These are phyloP conservation scores for Kuraishia capsulata DNA, from an alignment of 805 yeast species.

Conservation along the genomic window DNA sequence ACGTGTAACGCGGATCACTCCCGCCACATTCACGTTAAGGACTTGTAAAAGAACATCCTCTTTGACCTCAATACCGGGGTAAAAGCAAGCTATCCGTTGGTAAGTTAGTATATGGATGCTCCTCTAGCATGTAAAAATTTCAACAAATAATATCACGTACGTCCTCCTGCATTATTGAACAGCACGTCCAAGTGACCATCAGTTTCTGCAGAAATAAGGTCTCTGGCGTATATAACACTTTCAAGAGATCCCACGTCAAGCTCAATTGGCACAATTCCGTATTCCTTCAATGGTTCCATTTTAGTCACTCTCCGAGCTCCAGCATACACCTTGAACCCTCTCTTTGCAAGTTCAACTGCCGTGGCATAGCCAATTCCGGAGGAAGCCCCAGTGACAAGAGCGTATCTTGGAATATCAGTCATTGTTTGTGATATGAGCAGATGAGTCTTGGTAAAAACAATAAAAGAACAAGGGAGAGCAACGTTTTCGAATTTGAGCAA, in stretches of 20 bases:
- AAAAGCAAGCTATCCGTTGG: background rate
- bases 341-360: slow-evolving; percentile 31
- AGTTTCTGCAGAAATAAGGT: slow-evolving; percentile 29
- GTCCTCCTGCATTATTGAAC: slow-evolving; percentile 60
- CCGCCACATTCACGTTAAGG: slow-evolving; percentile 28
- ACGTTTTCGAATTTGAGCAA: too few species aligned
- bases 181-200: slow-evolving; percentile 48
- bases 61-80: background rate
- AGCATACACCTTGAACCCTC: slow-evolving; percentile 53
- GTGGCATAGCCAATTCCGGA: slow-evolving; percentile 48
- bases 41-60: background rate
- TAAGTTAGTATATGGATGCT: too few species aligned
- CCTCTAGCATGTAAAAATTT: too few species aligned
- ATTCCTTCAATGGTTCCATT: slow-evolving; percentile 42
- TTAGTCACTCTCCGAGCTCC: slow-evolving; percentile 61
- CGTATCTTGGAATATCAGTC: slow-evolving; percentile 12
- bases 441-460: too few species aligned
- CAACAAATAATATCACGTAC: too few species aligned
- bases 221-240: slow-evolving; percentile 34
- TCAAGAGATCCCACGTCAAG: slow-evolving; percentile 51
- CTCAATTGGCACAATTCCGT: slow-evolving; percentile 34
- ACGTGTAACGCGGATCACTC: slow-evolving; percentile 26
- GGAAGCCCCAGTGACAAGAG: slow-evolving; percentile 52
- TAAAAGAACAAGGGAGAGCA: too few species aligned
- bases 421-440: too few species aligned